Base-by-base conservation (phyloP, 2,329 filamentous ascomycete genomes). In the Lachnellula cervina region DNA sequence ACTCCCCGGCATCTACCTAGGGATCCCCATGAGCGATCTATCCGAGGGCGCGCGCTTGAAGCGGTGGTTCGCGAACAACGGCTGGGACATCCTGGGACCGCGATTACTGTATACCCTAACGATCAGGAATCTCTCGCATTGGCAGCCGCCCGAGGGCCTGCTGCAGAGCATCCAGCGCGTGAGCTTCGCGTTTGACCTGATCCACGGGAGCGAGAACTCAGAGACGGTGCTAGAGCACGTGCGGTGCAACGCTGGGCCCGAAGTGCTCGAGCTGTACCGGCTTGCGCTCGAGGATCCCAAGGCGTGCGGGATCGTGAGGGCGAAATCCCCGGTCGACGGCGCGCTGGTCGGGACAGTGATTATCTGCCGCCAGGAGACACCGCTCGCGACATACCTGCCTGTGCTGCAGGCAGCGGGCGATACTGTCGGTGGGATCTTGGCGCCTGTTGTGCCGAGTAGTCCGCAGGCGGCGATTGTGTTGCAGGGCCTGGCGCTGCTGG, bases 11-110 rank as follows among this genome's bases (percentile, higher is more conserved):
- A 83, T 96, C 23, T 97, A 92, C 66, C 81, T 90, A 0, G 93
- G 92, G 0, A 88, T 96, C 9, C 91, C 92, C 0, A 84, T 80
- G n/a, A 78, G 75, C 5, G 66, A 73, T 0, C 82, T 80, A 2
- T 77, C 80, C 4, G 76, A 80, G 59, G 74, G 78, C 49, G 64
- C 60, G 14, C 50, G 64, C 7, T 51, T 69, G 4, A 82, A 80
- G 61, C 83, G 89, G 45, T 97, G 92, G 92, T 96, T 97, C 70
- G 83, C 86, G n/a, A 89, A 87, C 61, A 81, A 91, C 47, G 92
- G 93, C 14, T 97, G 92, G 92, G 91, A 95, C 65, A 87, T 81
- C 2, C 78, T 81, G 0, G 74, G 84, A 4, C 83, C 83, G 2
- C 77, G 80, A 11, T 76, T 82, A 0, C 79, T 88, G 0, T 86